Evolutionary conservation across 1,284 basidiomycete species (phyloP), one percentile per base, ranked within the genome.

Genomic region (Volvariella volvacea): DNA sequence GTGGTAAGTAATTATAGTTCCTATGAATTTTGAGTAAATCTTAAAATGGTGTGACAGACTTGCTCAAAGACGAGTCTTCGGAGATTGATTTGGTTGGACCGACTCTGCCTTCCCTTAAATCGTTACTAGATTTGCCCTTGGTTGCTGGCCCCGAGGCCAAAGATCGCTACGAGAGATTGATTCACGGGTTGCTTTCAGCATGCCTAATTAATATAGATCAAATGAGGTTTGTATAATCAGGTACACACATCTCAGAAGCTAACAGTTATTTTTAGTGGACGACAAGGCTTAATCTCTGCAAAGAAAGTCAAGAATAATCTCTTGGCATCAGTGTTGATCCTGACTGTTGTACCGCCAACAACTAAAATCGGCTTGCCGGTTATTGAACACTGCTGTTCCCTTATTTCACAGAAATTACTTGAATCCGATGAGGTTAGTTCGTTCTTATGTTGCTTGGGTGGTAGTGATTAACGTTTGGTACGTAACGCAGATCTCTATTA

Each of bases 231-330:
- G 80, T 64, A 9, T 30, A 41, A 41, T 39, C 28, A 14, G 28
- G 21, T 42, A 12, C 36, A 50, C 15, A 45, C 17, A 12, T 21
- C 16, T 17, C 33, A 47, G 44, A 47, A 40, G 20, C 51, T 22
- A 12, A 42, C 37, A 22, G 25, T 41, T 37, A 22, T 39, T 22
- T 10, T 4, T 54, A 93, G 92, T 45, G 83, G 88, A 7, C 80
- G 92, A 39, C 74, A 83, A 47, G 94, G 93, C 2, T 55, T 73
- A 0, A 80, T 88, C 8, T 88, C 88, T 1, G 67, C 76, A 6
- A 80, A 84, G 63, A 97, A 97, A 67, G 76, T 90, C 61, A 94
- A 92, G 65, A 91, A 86, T 61, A 97, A 96, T 63, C 73, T 98
- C 47, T 67, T 98, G 14, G 89, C 92, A 0, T 74, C 85, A 0